A percentile compares a stretch with the other conserved stretches of the same genome.
phyloP scores from a whole-genome alignment of 2,329 filamentous ascomycete species.

The Ophiosphaerella korrae region DNA sequence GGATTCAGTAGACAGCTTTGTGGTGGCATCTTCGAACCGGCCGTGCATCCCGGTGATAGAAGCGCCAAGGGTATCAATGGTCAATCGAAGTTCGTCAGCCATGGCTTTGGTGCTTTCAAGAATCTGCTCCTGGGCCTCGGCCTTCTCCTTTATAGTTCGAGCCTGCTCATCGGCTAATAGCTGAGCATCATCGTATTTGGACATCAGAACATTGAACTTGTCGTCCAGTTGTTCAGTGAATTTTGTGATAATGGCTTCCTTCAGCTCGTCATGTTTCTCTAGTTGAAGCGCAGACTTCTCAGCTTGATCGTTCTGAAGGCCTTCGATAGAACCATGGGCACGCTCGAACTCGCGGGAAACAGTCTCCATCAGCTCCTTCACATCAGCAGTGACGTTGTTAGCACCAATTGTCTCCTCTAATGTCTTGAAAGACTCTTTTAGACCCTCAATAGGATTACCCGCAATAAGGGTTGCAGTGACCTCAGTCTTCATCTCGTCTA shows the following conservation, averaged over 20 bases:
- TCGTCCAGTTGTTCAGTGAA: slow-evolving; percentile 69
- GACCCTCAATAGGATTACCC: slow-evolving; percentile 66
- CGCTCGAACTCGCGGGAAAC: slow-evolving; percentile 89
- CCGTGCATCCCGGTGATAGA: slow-evolving; percentile 54
- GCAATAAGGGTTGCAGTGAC: slow-evolving; percentile 78
- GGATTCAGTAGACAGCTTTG: slow-evolving; percentile 86
- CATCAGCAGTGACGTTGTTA: slow-evolving; percentile 53
- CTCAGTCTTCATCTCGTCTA: slow-evolving; percentile 78
- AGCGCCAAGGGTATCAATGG: slow-evolving; percentile 82
- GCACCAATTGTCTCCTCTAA: slow-evolving; percentile 69
- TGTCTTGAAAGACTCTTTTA: slow-evolving; percentile 67
- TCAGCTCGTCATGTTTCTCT: slow-evolving; percentile 65
- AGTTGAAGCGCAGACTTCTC: slow-evolving; percentile 61
- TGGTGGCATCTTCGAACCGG: slow-evolving; percentile 78
- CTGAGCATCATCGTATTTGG: slow-evolving; percentile 88
- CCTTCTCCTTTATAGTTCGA: slow-evolving; percentile 73
- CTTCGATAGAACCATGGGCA: slow-evolving; percentile 77
- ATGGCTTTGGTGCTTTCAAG: slow-evolving; percentile 76
- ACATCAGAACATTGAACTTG: slow-evolving; percentile 78
- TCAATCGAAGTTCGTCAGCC: slow-evolving; percentile 83
- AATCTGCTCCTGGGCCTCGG: slow-evolving; percentile 73
- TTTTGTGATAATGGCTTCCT: slow-evolving; percentile 59
- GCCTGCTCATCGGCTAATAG: slow-evolving; percentile 73
- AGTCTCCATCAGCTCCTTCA: slow-evolving; percentile 68
- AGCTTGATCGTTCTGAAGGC: slow-evolving; percentile 78